Evolutionary conservation across 202 grass and related monocot genomes (phyloP), one percentile per base, ranked within the genome.

Genomic region (Brachypodium distachyon): DNA sequence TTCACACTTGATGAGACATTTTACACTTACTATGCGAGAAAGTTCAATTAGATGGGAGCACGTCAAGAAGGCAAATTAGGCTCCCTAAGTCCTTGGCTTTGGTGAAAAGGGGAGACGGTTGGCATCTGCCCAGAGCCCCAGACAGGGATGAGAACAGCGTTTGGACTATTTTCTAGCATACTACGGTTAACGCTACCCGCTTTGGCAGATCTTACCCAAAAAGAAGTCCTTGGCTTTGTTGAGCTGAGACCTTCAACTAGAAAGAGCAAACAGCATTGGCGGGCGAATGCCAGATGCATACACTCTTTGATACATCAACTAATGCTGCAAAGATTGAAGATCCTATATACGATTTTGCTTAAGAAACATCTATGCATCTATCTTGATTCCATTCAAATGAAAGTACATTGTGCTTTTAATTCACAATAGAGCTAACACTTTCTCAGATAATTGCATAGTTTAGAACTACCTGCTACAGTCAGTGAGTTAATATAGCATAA

Each of bases 231-330:
- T 23, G 27, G 1, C 32, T 77, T 60, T 62, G 46, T 62, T 61
- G 43, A 77, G 68, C 33, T 70, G 6, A 67, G 8, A 18, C 4
- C 32, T 40, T 52, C 18, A 76, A 25, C 68, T 58, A 77, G 52
- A 83, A 22, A 58, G 16, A 17, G 17, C 21, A 42, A 36, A 73
- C 36, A 65, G 34, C 49, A 72, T 33, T 22, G 22, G 2, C 49
- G 6, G 32, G 12, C 28, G 10, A 60, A 62, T 73, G 23, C 25
- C 26, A 44, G 12, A 82, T 1, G 47, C n/a, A 22, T 51, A 54
- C 46, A 70, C 3, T 80, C 70, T 19, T 64, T 77, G 65, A n/a
- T 41, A 69, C 65, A 36, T 22, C 32, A 72, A 71, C 5, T 52
- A 32, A 0, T 67, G 7, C 37, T 41, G 48, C 28, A 51, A 52